Evolutionary conservation across 129 eudicot species (phyloP), one percentile per base, ranked within the genome.

Genomic region (Flaveria ramosissima): DNA sequence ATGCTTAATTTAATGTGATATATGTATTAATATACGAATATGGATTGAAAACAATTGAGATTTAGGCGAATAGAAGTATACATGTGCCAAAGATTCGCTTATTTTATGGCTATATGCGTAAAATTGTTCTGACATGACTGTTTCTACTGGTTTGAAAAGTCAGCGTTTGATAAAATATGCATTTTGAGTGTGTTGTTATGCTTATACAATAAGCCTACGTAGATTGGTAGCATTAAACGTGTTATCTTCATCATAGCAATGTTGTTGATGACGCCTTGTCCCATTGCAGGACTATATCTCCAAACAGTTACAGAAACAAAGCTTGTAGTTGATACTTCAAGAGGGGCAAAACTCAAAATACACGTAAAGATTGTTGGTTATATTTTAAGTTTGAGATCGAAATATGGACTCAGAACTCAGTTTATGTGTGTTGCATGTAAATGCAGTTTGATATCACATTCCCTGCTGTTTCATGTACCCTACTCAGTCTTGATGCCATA

Each of bases 401-500:
- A 68, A 27, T 47, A 45, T 59, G 66, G 39, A 65, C 63, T 71
- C 57, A 77, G 47, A 71, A 76, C 80, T 64, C 50, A 27, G 51
- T 27, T 81, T 50, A 10, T 42, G 56, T 60, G 8, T 63, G 71
- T 73, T 51, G 46, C 60, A 53, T 73, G 41, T 27, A 42, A 73
- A 26, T 87, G 87, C 98, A 93, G 98, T 93, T 93, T 86, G 97
- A 93, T 79, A 82, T 93, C 76, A 91, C 97, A 64, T 93, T 93
- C 75, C 98, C 98, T 52, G 84, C 88, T 30, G 79, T 89, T 84
- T 96, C 92, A 27, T 93, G 98, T 73, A 84, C 97, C 9, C 69
- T 91, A 81, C 92, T 93, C 82, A 91, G 96, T 77, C 76, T 93
- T 56, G 98, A 93, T 78, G 89, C 97, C 67, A 92, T 89, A 71